Base-by-base conservation (phyloP, 2,329 filamentous ascomycete genomes). In the Verticillium isaacii region DNA sequence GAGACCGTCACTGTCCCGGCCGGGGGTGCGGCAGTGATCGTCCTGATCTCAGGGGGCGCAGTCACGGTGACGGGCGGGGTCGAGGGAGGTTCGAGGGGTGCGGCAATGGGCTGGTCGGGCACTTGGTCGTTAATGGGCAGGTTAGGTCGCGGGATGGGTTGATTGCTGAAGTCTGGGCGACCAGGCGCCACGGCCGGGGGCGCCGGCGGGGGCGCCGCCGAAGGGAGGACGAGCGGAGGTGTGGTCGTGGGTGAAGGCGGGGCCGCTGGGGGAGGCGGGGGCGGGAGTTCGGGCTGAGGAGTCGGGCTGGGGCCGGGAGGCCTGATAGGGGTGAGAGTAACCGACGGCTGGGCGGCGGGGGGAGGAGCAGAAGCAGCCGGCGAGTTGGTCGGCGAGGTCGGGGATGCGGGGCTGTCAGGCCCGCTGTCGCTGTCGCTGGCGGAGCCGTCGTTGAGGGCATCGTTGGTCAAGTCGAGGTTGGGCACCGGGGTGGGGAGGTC, bases 401-500 rank as follows among this genome's bases (percentile, higher is more conserved):
- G 37, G 1, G 55, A 54, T 37, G 59, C 32, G 41, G 62, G 57
- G 17, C 37, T 58, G 14, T 62, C 60, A 25, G 62, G 63, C 37
- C 64, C 57, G 37, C 57, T 58, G 23, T 58, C 63, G 57, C 63
- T 64, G 41, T 62, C 63, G 59, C 63, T 64, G 41, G 58, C 45
- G 4, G 62, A 65, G 7, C 62, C 50, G 12, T 65, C 60, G 23
- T 56, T 34, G 8, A 59, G 41, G 11, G 50, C 52, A 17, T 65
- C 59, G 32, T 37, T 36, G 4, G 29, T 19, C 32, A 56, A 45
- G 41, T 32, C 25, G n/a, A 52, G 11, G 9, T 52, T 19, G 45
- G 45, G 45, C 14, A 52, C 45, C 58, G 15, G 58, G 50, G 11
- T 56, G 39, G 19, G 32, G 17, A 50, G 25, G 25, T 17, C 39